Base-by-base conservation (phyloP, 306 rosid species). In the Trifolium fragiferum region DNA sequence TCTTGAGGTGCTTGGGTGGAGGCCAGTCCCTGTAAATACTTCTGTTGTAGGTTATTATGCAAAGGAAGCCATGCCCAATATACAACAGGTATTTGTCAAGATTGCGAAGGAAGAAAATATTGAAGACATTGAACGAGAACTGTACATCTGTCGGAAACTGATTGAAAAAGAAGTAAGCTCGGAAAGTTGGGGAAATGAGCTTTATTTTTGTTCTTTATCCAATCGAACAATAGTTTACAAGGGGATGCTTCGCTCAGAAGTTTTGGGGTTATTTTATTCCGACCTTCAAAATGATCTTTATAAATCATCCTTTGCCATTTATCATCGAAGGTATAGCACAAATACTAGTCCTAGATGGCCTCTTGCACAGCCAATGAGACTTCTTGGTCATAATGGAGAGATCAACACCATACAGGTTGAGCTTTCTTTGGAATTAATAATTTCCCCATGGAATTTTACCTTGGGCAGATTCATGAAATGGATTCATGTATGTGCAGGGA, bases 261-360 rank as follows among this genome's bases (percentile, higher is more conserved):
- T 86, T 84, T 96, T 94, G 78, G 93, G 92, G 75, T 86, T 88
- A 78, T 94, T 94, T 88, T 94, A 91, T 74, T 80, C 81, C 84
- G 98, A 94, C 84, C 96, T 94, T 87, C 93, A 88, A 80, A 91
- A 86, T 86, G 90, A 91, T 77, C 88, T 91, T 59, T 94, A 90
- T 75, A 82, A 86, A 69, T 89, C 98, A 44, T 84, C 98, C 53
- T 94, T 94, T 84, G 97, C 98, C 63, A 94, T 94, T 78, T 94
- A 94, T 86, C 98, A 94, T 87, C 90, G 98, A 74, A 88, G 98
- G 87, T 94, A 87, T 81, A 94, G 98, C 87, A 94, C 98, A 32
- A 94, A 94, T 85, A 94, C 98, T 82, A 91, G 89, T 86, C 98
- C 98, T 49, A 87, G 96, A 78, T 94, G 98, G 98, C 98, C 98